Evolutionary conservation across 2,329 filamentous ascomycete species (phyloP).

Genomic region (Colletotrichum noveboracense): DNA sequence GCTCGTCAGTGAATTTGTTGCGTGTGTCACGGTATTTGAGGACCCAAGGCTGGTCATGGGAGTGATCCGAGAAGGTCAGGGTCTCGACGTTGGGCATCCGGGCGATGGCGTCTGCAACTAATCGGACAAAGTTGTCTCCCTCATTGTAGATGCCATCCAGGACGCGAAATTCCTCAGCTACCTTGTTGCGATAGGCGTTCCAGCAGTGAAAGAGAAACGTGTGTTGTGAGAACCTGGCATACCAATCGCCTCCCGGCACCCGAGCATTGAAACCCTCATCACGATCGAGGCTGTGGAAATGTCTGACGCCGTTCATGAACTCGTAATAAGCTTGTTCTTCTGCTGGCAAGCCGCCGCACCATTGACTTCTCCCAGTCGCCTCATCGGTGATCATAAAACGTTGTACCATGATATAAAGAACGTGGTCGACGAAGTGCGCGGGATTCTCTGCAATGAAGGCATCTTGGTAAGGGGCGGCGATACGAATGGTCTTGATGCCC

Average conservation of each 20-base stretch:
- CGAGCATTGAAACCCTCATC: background rate
- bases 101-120: background rate
- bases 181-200: background rate
- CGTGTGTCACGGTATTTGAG: background rate
- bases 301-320: background rate
- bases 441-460: background rate
- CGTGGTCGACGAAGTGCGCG: background rate
- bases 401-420: background rate
- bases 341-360: background rate
- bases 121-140: background rate
- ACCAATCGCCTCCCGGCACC: background rate
- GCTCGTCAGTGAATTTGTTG: background rate
- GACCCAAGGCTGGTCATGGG: background rate
- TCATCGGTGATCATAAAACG: background rate
- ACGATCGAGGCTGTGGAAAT: background rate
- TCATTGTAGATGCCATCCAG: background rate
- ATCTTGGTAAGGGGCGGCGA: background rate
- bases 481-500: background rate
- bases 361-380: background rate
- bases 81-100: background rate
- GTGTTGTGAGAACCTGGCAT: background rate
- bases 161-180: background rate
- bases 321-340: background rate
- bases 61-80: background rate
- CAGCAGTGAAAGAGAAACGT: background rate